A percentile compares a stretch with the other conserved stretches of the same genome.
phyloP scores from a whole-genome alignment of 352 stramenopile genomes.

The Phytophthora colocasiae region DNA sequence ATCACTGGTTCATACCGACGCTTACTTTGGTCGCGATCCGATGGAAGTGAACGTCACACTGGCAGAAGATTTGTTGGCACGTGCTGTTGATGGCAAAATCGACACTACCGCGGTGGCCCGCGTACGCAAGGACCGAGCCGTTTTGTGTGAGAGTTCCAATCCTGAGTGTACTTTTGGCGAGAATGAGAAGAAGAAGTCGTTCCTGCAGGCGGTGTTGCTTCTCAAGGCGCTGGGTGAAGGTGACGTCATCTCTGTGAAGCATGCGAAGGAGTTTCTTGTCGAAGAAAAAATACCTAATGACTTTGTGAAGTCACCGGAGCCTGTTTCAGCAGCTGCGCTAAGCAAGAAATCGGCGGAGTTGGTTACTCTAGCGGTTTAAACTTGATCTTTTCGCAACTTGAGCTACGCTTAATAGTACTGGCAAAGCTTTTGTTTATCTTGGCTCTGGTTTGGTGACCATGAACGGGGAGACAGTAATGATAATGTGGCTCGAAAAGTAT shows the following conservation, averaged over 20 bases:
- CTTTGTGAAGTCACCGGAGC: slow-evolving; percentile 20
- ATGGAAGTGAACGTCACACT: slow-evolving; percentile 36
- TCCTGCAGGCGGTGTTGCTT: slow-evolving; percentile 40
- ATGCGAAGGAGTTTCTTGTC: slow-evolving; percentile 41
- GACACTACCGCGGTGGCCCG: slow-evolving; percentile 26
- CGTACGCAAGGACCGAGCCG: slow-evolving; percentile 28
- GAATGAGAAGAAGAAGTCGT: slow-evolving; percentile 35
- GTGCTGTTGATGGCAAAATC: slow-evolving; percentile 36
- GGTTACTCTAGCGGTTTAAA: slow-evolving; percentile 13
- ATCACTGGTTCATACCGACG: slow-evolving; percentile 42
- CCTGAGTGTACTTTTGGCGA: slow-evolving; percentile 33
- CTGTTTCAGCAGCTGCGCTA: slow-evolving; percentile 25
- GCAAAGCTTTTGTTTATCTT: no score
- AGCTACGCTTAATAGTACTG: no score
- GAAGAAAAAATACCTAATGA: slow-evolving; percentile 45
- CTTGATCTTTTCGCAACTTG: background rate
- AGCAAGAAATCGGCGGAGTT: slow-evolving; percentile 23
- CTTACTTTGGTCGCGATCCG: slow-evolving; percentile 40
- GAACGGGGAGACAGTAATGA: no score
- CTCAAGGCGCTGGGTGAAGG: slow-evolving; percentile 34
- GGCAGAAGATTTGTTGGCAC: slow-evolving; percentile 29
- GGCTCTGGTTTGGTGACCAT: no score
- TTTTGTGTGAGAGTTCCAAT: slow-evolving; percentile 35
- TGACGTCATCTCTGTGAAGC: slow-evolving; percentile 27
- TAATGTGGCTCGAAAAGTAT: no score